Evolutionary conservation across 139 green algal species (phyloP).

Genomic region (Chlorella sp.): DNA sequence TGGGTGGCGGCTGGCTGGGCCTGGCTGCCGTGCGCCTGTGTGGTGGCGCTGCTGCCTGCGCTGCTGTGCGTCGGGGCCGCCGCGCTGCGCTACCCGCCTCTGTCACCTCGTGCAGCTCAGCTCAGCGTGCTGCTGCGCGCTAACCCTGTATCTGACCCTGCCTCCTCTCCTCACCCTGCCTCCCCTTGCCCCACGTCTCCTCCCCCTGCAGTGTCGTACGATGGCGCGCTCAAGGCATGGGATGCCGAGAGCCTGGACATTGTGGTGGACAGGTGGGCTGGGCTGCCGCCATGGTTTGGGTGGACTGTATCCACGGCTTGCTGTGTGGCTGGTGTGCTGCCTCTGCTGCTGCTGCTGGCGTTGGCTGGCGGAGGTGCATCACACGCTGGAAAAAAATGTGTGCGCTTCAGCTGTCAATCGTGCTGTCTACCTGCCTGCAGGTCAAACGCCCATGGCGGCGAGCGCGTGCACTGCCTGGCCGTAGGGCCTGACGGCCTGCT

Average conservation of each 20-base stretch:
- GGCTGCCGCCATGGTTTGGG: too few relatives aligned
- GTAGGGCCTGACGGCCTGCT: conserved; percentile 60
- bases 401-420: too few relatives aligned
- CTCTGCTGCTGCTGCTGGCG: too few relatives aligned
- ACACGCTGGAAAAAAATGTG: too few relatives aligned
- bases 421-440: background rate
- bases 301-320: too few relatives aligned
- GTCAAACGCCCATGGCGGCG: conserved; percentile 59
- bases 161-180: background rate
- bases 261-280: conserved; percentile 41
- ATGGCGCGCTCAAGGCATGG: conserved; percentile 79
- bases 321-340: too few relatives aligned
- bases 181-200: too few relatives aligned
- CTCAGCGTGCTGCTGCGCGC: background rate
- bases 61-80: background rate
- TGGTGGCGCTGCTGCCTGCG: too few relatives aligned
- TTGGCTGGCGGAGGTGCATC: too few relatives aligned
- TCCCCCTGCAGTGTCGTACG: conserved; percentile 45
- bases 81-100: background rate
- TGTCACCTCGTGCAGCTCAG: background rate
- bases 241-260: conserved; percentile 61
- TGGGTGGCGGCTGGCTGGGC: background rate
- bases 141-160: background rate
- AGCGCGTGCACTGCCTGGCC: conserved; percentile 60
- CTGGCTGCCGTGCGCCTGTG: background rate